Evolutionary conservation across 2,329 filamentous ascomycete species (phyloP).

Genomic region (Geoglossum cookeanum): DNA sequence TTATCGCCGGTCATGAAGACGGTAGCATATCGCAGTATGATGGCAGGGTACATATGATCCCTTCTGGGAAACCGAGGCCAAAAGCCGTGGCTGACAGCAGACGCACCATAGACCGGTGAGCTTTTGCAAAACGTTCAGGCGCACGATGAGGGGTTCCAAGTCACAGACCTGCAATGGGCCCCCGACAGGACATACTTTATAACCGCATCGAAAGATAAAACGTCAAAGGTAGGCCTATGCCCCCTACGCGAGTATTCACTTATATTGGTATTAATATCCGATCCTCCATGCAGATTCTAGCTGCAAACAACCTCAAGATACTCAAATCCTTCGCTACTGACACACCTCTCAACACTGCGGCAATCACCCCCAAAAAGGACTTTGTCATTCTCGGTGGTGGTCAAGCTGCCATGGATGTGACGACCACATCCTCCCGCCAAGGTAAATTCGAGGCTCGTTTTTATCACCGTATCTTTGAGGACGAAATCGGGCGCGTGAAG

Average conservation of each 20-base stretch:
- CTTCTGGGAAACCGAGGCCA: conserved; percentile 5
- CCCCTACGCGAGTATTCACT: background rate
- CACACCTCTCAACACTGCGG: conserved; percentile 88
- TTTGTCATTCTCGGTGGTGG: conserved; percentile 96
- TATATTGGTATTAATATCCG: background rate
- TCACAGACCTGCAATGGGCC: conserved; percentile 92
- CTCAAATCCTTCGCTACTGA: conserved; percentile 86
- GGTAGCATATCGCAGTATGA: conserved; percentile 83
- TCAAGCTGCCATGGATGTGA: conserved; percentile 97
- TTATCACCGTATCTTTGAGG: conserved; percentile 99
- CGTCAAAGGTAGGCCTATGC: conserved; percentile 48
- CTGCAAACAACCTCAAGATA: conserved; percentile 68
- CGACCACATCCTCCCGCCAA: conserved; percentile 78
- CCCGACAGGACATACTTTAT: conserved; percentile 93
- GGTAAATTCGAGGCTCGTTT: conserved; percentile 99
- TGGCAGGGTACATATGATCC: conserved; percentile 45
- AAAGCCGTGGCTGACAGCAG: conserved; percentile 2
- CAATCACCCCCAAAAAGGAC: conserved; percentile 88
- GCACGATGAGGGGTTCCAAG: conserved; percentile 65
- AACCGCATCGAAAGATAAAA: conserved; percentile 95
- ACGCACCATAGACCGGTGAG: conserved; percentile 46
- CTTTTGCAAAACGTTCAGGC: conserved; percentile 60
- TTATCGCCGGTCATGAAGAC: conserved; percentile 94
- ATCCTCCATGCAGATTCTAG: conserved; percentile 41
- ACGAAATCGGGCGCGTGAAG: conserved; percentile 91